phyloP scores from a whole-genome alignment of 2,329 filamentous ascomycete genomes.

The Ilyonectria destructans region DNA sequence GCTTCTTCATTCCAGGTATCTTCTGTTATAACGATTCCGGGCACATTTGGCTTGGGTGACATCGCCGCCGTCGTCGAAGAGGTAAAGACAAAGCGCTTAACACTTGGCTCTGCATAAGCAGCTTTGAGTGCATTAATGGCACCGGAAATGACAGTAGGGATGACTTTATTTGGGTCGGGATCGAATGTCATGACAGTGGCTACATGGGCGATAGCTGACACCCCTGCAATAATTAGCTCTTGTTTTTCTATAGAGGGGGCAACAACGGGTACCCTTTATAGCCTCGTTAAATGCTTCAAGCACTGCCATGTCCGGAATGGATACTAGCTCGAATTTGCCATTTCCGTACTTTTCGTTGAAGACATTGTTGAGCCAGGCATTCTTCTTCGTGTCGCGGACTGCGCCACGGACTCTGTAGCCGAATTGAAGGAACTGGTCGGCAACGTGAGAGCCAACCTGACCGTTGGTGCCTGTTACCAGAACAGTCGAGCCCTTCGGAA shows the following conservation, averaged over 20 bases:
- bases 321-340: slow-evolving; percentile 54
- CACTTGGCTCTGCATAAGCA: slow-evolving; percentile 52
- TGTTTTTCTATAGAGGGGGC: too few species aligned
- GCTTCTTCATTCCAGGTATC: slow-evolving; percentile 55
- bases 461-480: slow-evolving; percentile 62
- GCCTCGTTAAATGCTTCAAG: slow-evolving; percentile 48
- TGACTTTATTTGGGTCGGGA: slow-evolving; percentile 57
- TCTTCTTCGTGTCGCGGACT: slow-evolving; percentile 55
- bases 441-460: slow-evolving; percentile 59
- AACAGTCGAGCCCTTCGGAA: slow-evolving; percentile 52
- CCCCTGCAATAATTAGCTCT: slow-evolving; percentile 28
- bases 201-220: slow-evolving; percentile 56
- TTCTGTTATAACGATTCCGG: slow-evolving; percentile 23
- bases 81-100: slow-evolving; percentile 58
- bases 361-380: slow-evolving; percentile 49
- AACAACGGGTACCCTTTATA: slow-evolving; percentile 43
- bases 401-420: slow-evolving; percentile 65
- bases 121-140: slow-evolving; percentile 53
- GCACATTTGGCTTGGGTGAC: not conserved
- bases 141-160: slow-evolving; percentile 54
- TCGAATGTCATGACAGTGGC: slow-evolving; percentile 55
- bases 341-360: slow-evolving; percentile 54
- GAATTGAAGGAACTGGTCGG: slow-evolving; percentile 55
- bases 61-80: slow-evolving; percentile 36
- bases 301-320: slow-evolving; percentile 54